Conservation (phyloP, 768 basidiomycete species). For the Coprinopsis strossmayeri region DNA sequence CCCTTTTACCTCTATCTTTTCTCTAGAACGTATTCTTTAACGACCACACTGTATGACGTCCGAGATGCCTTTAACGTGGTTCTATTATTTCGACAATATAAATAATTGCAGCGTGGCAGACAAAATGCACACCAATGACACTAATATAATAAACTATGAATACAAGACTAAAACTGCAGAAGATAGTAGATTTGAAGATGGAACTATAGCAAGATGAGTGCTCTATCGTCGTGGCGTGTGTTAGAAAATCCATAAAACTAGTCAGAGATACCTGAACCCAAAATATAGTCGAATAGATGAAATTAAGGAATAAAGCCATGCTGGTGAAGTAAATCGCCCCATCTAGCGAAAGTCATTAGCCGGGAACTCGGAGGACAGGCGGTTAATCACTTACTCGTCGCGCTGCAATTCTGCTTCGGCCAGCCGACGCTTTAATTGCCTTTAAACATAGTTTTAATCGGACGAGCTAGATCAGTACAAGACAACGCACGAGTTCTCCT, state of each 20-base stretch:
- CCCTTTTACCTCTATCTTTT: too few species aligned
- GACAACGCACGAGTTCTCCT: conserved; percentile 72
- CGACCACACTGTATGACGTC: too few species aligned
- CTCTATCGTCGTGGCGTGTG: background rate
- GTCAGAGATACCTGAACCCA: background rate
- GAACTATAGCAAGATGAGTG: background rate
- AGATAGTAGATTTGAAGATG: background rate
- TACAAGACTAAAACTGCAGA: background rate
- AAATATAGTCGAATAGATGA: background rate
- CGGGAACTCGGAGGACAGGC: conserved; percentile 28
- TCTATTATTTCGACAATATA: background rate
- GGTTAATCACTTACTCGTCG: conserved; percentile 73
- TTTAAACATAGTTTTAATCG: conserved; percentile 21
- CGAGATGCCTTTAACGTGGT: too few species aligned
- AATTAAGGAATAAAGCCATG: conserved; percentile 10
- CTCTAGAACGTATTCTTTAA: too few species aligned
- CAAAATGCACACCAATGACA: too few species aligned
- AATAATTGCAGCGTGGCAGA: background rate
- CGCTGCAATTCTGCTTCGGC: conserved; percentile 68
- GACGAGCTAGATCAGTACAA: background rate
- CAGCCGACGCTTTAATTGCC: conserved; percentile 63
- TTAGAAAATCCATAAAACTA: background rate
- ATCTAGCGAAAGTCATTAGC: conserved; percentile 1
- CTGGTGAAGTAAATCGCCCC: conserved; percentile 6
- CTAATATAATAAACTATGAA: background rate